A percentile compares a stretch with the other conserved stretches of the same genome.
Conservation (phyloP, 352 stramenopile species). For the Phytopythium vexans region DNA sequence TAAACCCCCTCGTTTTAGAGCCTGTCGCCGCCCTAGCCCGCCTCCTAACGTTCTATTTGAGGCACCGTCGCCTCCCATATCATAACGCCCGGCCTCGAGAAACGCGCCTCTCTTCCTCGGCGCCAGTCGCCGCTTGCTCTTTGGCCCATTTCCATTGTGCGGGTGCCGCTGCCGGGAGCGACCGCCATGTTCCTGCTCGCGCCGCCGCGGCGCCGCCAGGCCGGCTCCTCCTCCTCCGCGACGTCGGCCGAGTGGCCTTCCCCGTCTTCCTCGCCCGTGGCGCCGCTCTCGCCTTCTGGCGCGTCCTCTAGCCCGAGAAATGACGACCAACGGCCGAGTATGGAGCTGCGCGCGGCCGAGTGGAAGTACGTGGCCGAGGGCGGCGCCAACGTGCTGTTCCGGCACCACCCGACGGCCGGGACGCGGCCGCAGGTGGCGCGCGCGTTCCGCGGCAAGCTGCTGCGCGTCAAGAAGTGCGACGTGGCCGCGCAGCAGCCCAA, state of each 20-base stretch:
- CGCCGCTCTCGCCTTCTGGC: no score
- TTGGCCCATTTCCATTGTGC: conserved; percentile 1
- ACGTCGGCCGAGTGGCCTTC: no score
- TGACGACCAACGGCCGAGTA: conserved; percentile 5
- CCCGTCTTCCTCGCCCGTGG: no score
- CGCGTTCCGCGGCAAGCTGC: conserved; percentile 66
- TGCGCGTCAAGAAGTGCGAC: conserved; percentile 86
- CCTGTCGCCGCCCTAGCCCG: no score
- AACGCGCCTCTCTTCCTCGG: no score
- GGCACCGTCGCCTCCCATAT: no score
- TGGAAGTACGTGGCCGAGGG: conserved; percentile 89
- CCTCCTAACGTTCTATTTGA: no score
- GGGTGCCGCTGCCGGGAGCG: not conserved
- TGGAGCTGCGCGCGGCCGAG: conserved; percentile 39
- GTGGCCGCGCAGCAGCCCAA: conserved; percentile 12
- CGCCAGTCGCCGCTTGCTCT: no score
- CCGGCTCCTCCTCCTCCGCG: no score
- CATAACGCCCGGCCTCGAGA: no score
- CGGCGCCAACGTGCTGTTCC: conserved; percentile 83
- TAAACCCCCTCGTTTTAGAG: no score
- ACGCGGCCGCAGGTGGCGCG: conserved; percentile 11
- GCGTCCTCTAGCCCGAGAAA: conserved; percentile 3
- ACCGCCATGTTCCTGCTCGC: conserved; percentile 50
- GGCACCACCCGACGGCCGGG: conserved; percentile 42
- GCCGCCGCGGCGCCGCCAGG: conserved; percentile 19